phyloP scores from a whole-genome alignment of 2,329 filamentous ascomycete species.

The Botrytis aclada region DNA sequence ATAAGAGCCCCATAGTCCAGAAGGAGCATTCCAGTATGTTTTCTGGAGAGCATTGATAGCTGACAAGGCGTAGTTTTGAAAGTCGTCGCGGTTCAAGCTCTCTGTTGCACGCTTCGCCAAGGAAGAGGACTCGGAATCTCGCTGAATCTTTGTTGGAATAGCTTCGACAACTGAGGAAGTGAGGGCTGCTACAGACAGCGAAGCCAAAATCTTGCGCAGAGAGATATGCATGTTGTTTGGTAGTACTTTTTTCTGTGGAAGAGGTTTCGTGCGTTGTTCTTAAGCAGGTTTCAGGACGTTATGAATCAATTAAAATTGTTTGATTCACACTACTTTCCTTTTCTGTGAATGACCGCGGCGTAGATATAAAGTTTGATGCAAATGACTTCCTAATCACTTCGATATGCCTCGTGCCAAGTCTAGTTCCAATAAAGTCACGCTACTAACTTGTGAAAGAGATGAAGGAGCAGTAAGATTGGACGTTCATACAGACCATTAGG shows the following conservation, averaged over 20 bases:
- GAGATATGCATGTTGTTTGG: constrained; percentile 10
- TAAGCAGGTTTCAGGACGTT: background rate
- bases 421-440: background rate
- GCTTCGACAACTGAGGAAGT: background rate
- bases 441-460: background rate
- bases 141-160: background rate
- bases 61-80: constrained; percentile 15
- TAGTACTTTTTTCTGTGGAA: background rate
- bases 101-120: background rate
- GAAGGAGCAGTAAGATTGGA: background rate
- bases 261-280: background rate
- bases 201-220: background rate
- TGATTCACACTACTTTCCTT: background rate
- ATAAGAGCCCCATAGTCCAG: constrained; percentile 57
- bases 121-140: background rate
- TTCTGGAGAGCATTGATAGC: constrained; percentile 16
- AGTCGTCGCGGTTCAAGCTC: background rate
- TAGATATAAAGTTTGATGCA: background rate
- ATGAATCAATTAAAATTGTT: background rate
- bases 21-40: constrained; percentile 49
- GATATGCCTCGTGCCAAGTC: background rate
- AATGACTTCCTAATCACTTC: background rate
- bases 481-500: background rate
- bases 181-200: background rate
- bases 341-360: background rate